Percentiles rank a stretch among this genome's conserved stretches.
phyloP scores from a whole-genome alignment of 2,329 filamentous ascomycete species.

The Ophiognomonia clavigignenti-juglandacearum region DNA sequence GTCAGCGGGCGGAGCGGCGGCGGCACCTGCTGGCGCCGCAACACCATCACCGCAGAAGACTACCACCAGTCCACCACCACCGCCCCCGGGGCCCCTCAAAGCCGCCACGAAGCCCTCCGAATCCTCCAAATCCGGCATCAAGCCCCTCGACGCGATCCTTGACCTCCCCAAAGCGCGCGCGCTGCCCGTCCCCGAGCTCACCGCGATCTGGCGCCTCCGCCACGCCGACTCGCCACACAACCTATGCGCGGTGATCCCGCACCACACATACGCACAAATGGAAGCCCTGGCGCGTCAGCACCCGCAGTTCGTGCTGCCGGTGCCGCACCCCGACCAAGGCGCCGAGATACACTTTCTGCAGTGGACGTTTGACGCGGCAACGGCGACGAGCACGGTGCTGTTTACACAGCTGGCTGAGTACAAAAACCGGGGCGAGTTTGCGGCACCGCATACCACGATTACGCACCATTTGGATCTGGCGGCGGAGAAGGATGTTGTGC shows the following conservation, averaged over 20 bases:
- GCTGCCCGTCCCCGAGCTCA: constrained; percentile 77
- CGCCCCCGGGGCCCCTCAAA: constrained; percentile 19
- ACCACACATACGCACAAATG: constrained; percentile 69
- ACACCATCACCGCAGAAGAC: not conserved
- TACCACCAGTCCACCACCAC: constrained; percentile 25
- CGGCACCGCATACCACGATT: constrained; percentile 86
- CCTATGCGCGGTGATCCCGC: constrained; percentile 78
- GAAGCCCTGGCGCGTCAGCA: constrained; percentile 64
- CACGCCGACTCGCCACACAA: constrained; percentile 69
- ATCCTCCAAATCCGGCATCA: constrained; percentile 26
- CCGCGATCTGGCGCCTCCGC: constrained; percentile 83
- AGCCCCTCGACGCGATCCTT: constrained; percentile 52
- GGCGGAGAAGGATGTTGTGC: constrained; percentile 68
- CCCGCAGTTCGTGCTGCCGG: constrained; percentile 86
- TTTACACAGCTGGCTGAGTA: constrained; percentile 94
- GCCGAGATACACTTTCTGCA: constrained; percentile 96
- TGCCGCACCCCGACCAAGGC: constrained; percentile 63
- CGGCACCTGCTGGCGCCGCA: not conserved
- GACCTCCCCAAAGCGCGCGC: constrained; percentile 72
- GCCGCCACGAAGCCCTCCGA: constrained; percentile 22
- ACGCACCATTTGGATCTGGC: constrained; percentile 85
- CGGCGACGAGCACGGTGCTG: constrained; percentile 67
- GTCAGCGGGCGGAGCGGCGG: not conserved
- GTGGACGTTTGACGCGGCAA: constrained; percentile 77
- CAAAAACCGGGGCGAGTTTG: constrained; percentile 85